Evolutionary conservation across 306 rosid species (phyloP).

Genomic region (Sechiopsis laciniata): DNA sequence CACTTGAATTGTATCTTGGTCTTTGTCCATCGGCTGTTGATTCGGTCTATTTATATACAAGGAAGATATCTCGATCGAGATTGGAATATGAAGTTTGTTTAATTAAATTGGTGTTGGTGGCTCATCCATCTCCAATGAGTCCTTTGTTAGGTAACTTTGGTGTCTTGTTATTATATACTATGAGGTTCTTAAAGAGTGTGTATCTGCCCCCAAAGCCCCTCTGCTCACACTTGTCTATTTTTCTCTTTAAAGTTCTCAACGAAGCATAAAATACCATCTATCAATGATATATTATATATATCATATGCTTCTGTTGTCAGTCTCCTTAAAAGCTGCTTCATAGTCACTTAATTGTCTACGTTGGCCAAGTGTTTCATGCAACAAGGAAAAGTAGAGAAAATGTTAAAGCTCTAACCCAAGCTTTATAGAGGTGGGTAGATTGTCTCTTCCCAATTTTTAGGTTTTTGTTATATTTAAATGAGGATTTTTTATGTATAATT

Average conservation of each 20-base stretch:
- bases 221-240: not conserved
- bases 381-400: too few relatives aligned
- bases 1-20: not conserved
- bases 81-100: not conserved
- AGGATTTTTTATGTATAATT: too few relatives aligned
- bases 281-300: too few relatives aligned
- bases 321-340: too few relatives aligned
- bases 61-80: too few relatives aligned
- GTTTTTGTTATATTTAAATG: too few relatives aligned
- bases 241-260: not conserved
- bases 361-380: too few relatives aligned
- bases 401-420: too few relatives aligned
- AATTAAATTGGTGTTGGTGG: not conserved
- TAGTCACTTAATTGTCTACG: too few relatives aligned
- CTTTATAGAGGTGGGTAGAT: too few relatives aligned
- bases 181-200: not conserved
- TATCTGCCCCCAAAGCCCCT: not conserved
- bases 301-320: too few relatives aligned
- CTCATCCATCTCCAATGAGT: conserved; percentile 3
- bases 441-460: too few relatives aligned
- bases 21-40: not conserved
- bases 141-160: not conserved
- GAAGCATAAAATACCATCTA: not conserved
- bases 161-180: not conserved
- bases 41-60: not conserved